Conservation (phyloP, 805 yeast species). For the Blastobotrys americana region DNA sequence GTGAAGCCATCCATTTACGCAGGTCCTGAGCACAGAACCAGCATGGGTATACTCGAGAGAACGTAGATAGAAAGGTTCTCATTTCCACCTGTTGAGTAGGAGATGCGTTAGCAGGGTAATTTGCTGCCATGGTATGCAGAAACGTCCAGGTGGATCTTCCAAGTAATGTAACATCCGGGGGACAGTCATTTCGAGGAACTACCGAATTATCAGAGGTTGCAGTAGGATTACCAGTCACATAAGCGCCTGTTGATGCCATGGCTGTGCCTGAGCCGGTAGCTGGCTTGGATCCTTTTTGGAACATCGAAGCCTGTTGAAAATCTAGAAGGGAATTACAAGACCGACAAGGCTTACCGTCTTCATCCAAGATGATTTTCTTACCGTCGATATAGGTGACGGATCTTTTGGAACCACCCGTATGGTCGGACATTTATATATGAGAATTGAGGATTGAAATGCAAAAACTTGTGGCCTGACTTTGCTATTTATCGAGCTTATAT, state of each 20-base stretch:
- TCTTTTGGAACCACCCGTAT: too few species aligned
- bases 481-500: too few species aligned
- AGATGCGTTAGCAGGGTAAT: constrained; percentile 68
- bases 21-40: constrained; percentile 90
- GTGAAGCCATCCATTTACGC: constrained; percentile 45
- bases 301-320: constrained; percentile 53
- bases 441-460: too few species aligned
- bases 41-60: constrained; percentile 84
- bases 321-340: constrained; percentile 78
- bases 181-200: constrained; percentile 51
- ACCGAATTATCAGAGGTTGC: constrained; percentile 12
- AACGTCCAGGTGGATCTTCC: constrained; percentile 92
- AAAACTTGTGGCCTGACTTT: too few species aligned
- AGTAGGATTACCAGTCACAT: constrained; percentile 16
- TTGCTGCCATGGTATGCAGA: constrained; percentile 83
- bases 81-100: constrained; percentile 60
- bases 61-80: constrained; percentile 57
- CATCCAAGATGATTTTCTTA: constrained; percentile 64
- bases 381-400: constrained; percentile 35
- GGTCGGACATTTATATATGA: too few species aligned
- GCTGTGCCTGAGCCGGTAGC: background rate
- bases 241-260: constrained; percentile 18
- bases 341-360: constrained; percentile 96
- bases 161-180: constrained; percentile 75
- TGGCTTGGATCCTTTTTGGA: background rate